phyloP scores from a whole-genome alignment of 306 rosid genomes.

The Sechiopsis laciniata region DNA sequence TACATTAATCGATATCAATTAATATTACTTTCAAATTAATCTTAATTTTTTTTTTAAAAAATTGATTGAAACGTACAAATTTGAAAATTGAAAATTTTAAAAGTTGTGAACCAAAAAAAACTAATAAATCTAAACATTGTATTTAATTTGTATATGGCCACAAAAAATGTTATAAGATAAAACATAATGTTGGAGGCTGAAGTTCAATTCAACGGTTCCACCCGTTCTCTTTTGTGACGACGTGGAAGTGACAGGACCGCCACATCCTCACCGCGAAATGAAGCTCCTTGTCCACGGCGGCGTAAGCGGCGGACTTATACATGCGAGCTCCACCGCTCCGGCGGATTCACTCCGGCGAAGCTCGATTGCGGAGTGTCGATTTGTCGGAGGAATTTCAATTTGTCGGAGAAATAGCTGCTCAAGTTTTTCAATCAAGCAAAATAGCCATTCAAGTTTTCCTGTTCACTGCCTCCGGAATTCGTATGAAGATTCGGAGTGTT shows the following conservation, averaged over 20 bases:
- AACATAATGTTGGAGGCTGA: constrained; percentile 13
- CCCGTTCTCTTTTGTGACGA: not conserved
- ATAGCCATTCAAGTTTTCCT: constrained; percentile 30
- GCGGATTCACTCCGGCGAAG: constrained; percentile 17
- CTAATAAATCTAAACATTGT: no score
- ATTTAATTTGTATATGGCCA: no score
- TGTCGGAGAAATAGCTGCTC: constrained; percentile 31
- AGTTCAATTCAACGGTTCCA: constrained; percentile 18
- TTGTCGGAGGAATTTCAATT: constrained; percentile 25
- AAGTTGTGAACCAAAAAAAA: no score
- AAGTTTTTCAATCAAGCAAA: constrained; percentile 22
- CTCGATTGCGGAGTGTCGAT: constrained; percentile 13
- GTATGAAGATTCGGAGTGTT: constrained; percentile 14
- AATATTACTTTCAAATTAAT: no score
- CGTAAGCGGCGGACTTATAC: constrained; percentile 30
- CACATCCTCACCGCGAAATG: constrained; percentile 35
- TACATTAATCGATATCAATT: no score
- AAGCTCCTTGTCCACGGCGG: constrained; percentile 40
- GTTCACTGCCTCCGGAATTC: constrained; percentile 26
- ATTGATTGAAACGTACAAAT: no score
- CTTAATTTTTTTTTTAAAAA: no score
- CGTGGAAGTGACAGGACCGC: constrained; percentile 16
- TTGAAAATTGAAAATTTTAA: no score
- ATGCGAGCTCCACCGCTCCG: constrained; percentile 25
- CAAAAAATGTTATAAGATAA: no score